Evolutionary conservation across 2,329 filamentous ascomycete species (phyloP).

Genomic region (Trichoderma endophyticum): DNA sequence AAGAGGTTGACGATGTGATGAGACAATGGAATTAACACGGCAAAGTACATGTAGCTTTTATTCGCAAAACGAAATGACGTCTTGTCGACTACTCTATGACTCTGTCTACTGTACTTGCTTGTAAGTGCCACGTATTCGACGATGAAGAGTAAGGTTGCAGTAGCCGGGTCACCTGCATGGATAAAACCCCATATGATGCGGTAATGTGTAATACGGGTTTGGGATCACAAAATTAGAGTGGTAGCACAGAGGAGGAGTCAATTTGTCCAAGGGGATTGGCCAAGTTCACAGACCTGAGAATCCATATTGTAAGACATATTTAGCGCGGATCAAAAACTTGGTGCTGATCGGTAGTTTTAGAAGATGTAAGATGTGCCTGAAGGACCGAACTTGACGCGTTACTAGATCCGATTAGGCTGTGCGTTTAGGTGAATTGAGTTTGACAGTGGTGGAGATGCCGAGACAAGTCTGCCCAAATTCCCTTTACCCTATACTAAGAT

Average conservation of each 20-base stretch:
- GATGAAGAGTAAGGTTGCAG: neutral
- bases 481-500: neutral
- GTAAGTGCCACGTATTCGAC: neutral
- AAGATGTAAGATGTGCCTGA: neutral
- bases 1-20: constrained; percentile 37
- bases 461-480: neutral
- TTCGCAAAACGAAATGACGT: neutral
- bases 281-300: neutral
- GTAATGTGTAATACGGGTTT: no score
- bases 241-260: neutral
- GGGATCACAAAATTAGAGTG: neutral
- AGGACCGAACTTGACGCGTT: neutral
- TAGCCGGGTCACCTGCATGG: neutral
- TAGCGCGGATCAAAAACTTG: neutral
- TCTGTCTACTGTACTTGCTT: neutral
- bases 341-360: neutral
- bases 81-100: neutral
- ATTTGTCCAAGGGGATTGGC: neutral
- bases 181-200: no score
- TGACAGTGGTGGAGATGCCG: neutral
- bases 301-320: neutral
- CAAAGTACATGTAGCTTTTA: neutral
- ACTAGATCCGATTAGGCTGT: neutral
- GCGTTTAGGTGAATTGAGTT: neutral
- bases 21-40: neutral